These are phyloP conservation scores for Globisporangium camurandrum DNA, from an alignment of 352 stramenopile genomes.

Conservation along the genomic window DNA sequence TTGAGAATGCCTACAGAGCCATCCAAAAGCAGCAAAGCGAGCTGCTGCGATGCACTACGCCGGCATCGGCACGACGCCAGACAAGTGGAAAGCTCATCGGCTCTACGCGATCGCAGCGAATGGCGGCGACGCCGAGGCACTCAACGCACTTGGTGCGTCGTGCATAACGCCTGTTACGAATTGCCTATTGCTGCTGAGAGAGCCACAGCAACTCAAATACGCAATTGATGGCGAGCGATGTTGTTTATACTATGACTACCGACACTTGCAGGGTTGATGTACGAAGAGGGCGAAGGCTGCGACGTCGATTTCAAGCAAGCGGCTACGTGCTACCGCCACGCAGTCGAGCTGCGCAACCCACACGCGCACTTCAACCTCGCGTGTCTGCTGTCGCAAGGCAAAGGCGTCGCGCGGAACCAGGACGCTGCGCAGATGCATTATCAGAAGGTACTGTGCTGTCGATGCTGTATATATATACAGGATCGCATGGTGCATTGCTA, in stretches of 20 bases:
- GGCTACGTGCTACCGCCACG: slow-evolving; percentile 43
- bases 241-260: too few relatives aligned
- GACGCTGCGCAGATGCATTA: slow-evolving; percentile 60
- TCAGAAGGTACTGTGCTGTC: slow-evolving; percentile 31
- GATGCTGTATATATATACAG: too few relatives aligned
- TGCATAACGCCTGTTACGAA: not conserved
- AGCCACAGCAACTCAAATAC: too few relatives aligned
- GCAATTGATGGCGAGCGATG: too few relatives aligned
- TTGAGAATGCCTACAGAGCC: slow-evolving; percentile 17
- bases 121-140: slow-evolving; percentile 39
- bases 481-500: too few relatives aligned
- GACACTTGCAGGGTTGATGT: slow-evolving; percentile 53
- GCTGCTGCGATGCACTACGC: slow-evolving; percentile 60
- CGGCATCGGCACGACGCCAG: slow-evolving; percentile 32
- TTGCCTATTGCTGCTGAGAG: not conserved
- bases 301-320: slow-evolving; percentile 56
- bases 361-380: slow-evolving; percentile 78
- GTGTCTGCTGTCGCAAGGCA: slow-evolving; percentile 51
- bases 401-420: slow-evolving; percentile 48
- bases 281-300: slow-evolving; percentile 70
- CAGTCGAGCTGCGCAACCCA: slow-evolving; percentile 31
- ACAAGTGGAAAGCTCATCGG: slow-evolving; percentile 42
- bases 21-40: slow-evolving; percentile 39
- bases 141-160: slow-evolving; percentile 58
- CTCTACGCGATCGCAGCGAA: slow-evolving; percentile 53